Evolutionary conservation across 2,329 filamentous ascomycete species (phyloP).

Genomic region (Scedosporium aurantiacum): DNA sequence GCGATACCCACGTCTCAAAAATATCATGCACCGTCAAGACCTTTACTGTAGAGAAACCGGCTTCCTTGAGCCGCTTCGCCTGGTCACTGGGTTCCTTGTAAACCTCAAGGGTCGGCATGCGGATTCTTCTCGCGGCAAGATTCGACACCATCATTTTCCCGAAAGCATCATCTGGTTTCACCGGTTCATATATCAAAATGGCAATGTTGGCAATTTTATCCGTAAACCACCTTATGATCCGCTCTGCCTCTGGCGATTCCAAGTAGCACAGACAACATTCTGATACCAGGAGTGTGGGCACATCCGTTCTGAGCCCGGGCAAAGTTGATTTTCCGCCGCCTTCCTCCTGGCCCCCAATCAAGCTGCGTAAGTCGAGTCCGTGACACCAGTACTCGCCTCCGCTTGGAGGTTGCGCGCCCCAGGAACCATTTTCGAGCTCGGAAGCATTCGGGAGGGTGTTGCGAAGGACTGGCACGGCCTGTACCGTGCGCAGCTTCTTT

Average conservation of each 20-base stretch:
- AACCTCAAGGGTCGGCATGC: conserved; percentile 67
- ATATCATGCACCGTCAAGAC: conserved; percentile 43
- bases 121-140: conserved; percentile 68
- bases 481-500: conserved; percentile 48
- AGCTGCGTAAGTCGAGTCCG: conserved; percentile 57
- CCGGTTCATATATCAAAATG: conserved; percentile 80
- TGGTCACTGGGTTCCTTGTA: conserved; percentile 64
- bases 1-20: conserved; percentile 63
- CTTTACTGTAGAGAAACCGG: conserved; percentile 48
- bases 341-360: conserved; percentile 21
- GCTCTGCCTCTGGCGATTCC: conserved; percentile 48
- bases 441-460: conserved; percentile 25
- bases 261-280: conserved; percentile 96
- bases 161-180: conserved; percentile 73
- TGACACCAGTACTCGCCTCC: conserved; percentile 44
- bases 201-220: conserved; percentile 35
- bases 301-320: conserved; percentile 35
- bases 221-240: conserved; percentile 56
- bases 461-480: conserved; percentile 32
- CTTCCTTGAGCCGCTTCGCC: conserved; percentile 48
- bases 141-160: conserved; percentile 89
- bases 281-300: conserved; percentile 79
- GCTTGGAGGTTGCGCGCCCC: conserved; percentile 28
- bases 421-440: conserved; percentile 19
- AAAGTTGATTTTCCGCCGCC: conserved; percentile 9